Evolutionary conservation across 768 basidiomycete species (phyloP), one percentile per base, ranked within the genome.

Genomic region (Postia placenta): DNA sequence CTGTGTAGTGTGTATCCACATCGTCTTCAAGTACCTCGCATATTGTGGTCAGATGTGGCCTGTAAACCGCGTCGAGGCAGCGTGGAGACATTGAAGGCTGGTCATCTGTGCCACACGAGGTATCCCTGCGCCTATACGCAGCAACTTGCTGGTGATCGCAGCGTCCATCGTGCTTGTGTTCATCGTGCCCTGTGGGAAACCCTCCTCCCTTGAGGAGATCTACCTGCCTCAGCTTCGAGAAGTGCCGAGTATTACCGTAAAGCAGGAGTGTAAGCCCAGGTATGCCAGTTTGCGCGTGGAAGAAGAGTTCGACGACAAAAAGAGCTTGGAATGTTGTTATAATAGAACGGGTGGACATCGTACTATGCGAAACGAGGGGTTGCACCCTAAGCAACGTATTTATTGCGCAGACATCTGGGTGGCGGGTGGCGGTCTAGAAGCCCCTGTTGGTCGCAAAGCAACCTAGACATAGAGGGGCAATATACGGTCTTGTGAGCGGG

Each of bases 51-150:
- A 49, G 30, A n/a, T 11, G 20, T 24, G 17, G 19, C 15, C 30
- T 20, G 48, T 26, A 41, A 11, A 23, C 41, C 42, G 19, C 48
- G 40, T 36, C 28, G 24, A 12, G 19, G 22, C 15, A 20, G 48
- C 48, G 42, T 43, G 48, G 36, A 2, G 23, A 14, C 6, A 22
- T 22, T 4, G 27, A 25, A 35, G 9, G 19, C 26, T 27, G 37
- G 28, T 49, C 41, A 49, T 30, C 41, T n/a, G 42, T 17, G 14
- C 42, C 23, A 15, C 17, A 27, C 19, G 46, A 39, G 46, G 46
- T 20, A 6, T 23, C 19, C 15, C 37, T 24, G 36, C 15, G n/a
- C 24, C 14, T 33, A 36, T 42, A 15, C n/a, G 42, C n/a, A 36
- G 48, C 39, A 22, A n/a, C 14, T 25, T 24, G 19, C 30, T 41